Base-by-base conservation (phyloP, 805 yeast genomes). In the Soucietia sequanensis region DNA sequence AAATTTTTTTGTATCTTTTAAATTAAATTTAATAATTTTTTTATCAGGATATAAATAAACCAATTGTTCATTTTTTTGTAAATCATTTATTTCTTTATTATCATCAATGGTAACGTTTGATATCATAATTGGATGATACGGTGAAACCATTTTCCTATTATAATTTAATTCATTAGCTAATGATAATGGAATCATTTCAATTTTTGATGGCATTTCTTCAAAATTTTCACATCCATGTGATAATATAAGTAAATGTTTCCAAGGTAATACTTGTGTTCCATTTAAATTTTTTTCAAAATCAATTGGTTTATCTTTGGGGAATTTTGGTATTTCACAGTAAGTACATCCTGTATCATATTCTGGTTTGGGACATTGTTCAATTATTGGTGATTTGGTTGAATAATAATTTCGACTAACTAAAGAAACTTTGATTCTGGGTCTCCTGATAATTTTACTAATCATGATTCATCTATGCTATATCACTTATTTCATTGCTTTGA, bases 341-440 rank as follows among this genome's bases (percentile, higher is more conserved):
- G 87, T 80, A 48, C 86, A 80, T 1, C 84, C 84, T 0, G 84
- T 77, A 40, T 79, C 81, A 31, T 55, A 58, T 6, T 30, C 41
- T 1, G 84, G 82, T 6, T 52, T 48, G 0, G 84, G 84, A 44
- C 84, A 78, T 13, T 21, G 23, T 21, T 7, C 9, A 10, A 21
- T 21, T 10, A 26, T 5, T 26, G 10, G 16, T n/a, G n/a, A n/a
- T n/a, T n/a, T 5, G 25, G 5, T 23, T 23, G 12, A 23, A 23
- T 23, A n/a, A n/a, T n/a, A n/a, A n/a, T n/a, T n/a, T n/a, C n/a
- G n/a, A n/a, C n/a, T n/a, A n/a, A n/a, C n/a, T n/a, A n/a, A n/a
- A n/a, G n/a, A n/a, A n/a, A n/a, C n/a, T n/a, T n/a, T n/a, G n/a
- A 21, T 21, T 8, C 23, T 21, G 23, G 23, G 7, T 21, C 10